phyloP scores from a whole-genome alignment of 2,329 filamentous ascomycete genomes.

The Intubia oerlemansii region DNA sequence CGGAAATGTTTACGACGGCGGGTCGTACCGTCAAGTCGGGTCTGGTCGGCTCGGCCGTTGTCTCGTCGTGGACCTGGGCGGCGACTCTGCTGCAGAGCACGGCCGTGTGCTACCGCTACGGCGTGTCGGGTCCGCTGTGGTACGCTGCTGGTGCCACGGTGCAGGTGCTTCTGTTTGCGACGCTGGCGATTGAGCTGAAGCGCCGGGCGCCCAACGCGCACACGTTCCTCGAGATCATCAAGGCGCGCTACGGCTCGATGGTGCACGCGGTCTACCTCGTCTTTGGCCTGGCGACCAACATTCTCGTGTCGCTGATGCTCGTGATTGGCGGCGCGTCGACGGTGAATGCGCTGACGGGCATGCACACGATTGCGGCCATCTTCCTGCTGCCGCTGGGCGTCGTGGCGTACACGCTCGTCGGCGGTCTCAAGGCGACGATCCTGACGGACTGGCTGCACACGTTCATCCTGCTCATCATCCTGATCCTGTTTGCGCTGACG shows the following conservation, averaged over 20 bases:
- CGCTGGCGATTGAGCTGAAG: constrained; percentile 77
- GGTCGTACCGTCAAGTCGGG: constrained; percentile 78
- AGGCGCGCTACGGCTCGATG: constrained; percentile 49
- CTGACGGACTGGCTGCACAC: constrained; percentile 76
- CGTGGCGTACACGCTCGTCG: constrained; percentile 55
- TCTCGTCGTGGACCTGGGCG: constrained; percentile 86
- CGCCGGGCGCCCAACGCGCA: constrained; percentile 73
- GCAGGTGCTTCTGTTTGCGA: constrained; percentile 77
- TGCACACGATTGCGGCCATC: constrained; percentile 61
- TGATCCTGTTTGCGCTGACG: constrained; percentile 67
- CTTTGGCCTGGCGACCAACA: constrained; percentile 68
- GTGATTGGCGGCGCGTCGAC: constrained; percentile 69
- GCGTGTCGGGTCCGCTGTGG: constrained; percentile 38
- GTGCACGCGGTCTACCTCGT: constrained; percentile 64
- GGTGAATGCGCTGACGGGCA: constrained; percentile 46
- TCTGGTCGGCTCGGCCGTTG: constrained; percentile 72
- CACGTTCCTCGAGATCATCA: constrained; percentile 64
- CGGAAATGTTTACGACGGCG: constrained; percentile 81
- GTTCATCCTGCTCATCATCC: constrained; percentile 64
- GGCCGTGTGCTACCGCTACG: constrained; percentile 66
- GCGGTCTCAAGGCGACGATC: constrained; percentile 73
- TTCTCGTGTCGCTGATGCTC: constrained; percentile 75
- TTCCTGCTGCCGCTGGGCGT: constrained; percentile 68
- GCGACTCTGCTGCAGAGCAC: constrained; percentile 63
- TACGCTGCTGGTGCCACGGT: constrained; percentile 55